Base-by-base conservation (phyloP, 2,329 filamentous ascomycete species). In the Emergomyces pasteurianus region DNA sequence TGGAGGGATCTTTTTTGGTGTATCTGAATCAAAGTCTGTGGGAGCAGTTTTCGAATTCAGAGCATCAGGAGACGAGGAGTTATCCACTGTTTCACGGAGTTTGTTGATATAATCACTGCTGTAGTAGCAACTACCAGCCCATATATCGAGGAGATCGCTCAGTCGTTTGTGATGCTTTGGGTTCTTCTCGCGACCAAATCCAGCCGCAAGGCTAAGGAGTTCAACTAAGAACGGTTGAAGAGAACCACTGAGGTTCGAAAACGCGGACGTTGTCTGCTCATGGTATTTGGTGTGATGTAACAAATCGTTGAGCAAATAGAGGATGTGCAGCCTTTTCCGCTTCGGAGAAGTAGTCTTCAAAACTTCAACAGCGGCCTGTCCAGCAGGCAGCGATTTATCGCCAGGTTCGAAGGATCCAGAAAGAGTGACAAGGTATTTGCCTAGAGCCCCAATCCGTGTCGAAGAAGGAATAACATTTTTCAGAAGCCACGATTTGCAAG, bases 401-500 rank as follows among this genome's bases (percentile, higher is more conserved):
- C 52, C 46, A 46, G 42, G 36, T 31, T 65, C 67, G 67, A 85
- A 81, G 49, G 86, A 86, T 64, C 80, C 83, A 65, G 87, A 82
- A 62, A 92, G 76, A 55, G 86, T 84, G 63, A 82, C 80, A 64
- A 95, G 77, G 74, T 90, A 95, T 75, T 90, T 92, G 67, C 84
- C 88, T 66, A 95, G 77, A 49, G 86, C 83, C 62, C 79, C 77
- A 65, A 84, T 81, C 67, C 90, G 86, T 66, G 81, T 78, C 61
- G 82, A 73, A 62, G 90, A 94, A 61, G 81, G 81, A 67, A 83
- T 80, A 71, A 92, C 79, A 77, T 90, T 83, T 68, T 82, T 81
- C 71, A 91, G 76, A 69, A 92, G 86, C 90, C 90, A 95, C 76
- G 83, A 80, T 82, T 92, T 95, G 82, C 89, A 92, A 80, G 84